A percentile compares a stretch with the other conserved stretches of the same genome.
Evolutionary conservation across 2,329 filamentous ascomycete genomes (phyloP).

Genomic region (Cladosporium sp.): DNA sequence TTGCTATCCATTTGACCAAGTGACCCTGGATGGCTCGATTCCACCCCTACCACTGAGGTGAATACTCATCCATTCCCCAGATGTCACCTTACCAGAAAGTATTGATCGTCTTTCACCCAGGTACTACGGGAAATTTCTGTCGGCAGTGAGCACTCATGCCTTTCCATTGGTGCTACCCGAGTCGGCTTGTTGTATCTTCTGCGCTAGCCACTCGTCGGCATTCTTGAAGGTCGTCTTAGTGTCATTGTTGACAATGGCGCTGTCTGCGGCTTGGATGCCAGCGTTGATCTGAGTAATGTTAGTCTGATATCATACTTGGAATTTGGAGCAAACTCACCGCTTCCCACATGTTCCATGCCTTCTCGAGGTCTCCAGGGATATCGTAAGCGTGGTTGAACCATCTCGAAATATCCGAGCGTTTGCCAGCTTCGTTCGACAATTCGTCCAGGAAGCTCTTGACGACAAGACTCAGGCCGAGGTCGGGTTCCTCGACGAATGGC

Average conservation of each 20-base stretch:
- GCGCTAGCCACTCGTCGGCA: conserved; percentile 59
- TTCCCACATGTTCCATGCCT: conserved; percentile 65
- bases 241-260: conserved; percentile 44
- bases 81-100: not conserved
- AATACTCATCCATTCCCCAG: not conserved
- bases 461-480: conserved; percentile 75
- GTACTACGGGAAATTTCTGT: not conserved
- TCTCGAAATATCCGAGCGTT: conserved; percentile 53
- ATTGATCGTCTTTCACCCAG: not conserved
- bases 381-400: conserved; percentile 64
- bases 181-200: conserved; percentile 25
- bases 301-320: not conserved
- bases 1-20: not conserved
- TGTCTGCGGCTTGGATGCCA: conserved; percentile 57
- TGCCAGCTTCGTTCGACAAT: conserved; percentile 56
- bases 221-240: conserved; percentile 58
- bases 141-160: not conserved
- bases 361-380: conserved; percentile 58
- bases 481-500: conserved; percentile 68
- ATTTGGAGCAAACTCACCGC: conserved; percentile 51
- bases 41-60: not conserved
- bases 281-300: conserved; percentile 52
- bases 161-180: not conserved
- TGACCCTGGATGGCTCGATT: not conserved
- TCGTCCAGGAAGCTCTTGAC: conserved; percentile 79